These are phyloP conservation scores for Globisporangium camurandrum DNA, from an alignment of 352 stramenopile species.

Conservation along the genomic window DNA sequence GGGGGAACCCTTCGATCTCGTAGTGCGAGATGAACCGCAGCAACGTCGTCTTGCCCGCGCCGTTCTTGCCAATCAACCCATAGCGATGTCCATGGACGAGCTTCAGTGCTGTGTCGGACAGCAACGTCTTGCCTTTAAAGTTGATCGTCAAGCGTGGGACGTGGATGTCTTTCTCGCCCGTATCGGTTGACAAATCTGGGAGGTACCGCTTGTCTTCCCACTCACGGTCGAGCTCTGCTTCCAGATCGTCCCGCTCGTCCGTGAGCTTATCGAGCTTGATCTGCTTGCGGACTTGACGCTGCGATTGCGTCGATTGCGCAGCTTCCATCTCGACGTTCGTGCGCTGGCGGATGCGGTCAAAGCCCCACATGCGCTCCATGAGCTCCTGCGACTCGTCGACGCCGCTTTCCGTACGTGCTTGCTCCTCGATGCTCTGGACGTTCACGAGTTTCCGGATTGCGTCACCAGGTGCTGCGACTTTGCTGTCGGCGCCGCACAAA, in stretches of 20 bases:
- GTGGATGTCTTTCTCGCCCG: slow-evolving; percentile 82
- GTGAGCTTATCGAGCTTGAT: slow-evolving; percentile 58
- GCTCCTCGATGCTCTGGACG: slow-evolving; percentile 68
- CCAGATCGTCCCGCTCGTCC: slow-evolving; percentile 43
- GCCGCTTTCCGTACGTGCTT: slow-evolving; percentile 36
- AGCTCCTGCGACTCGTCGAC: slow-evolving; percentile 52
- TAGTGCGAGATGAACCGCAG: slow-evolving; percentile 94
- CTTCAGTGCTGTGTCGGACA: slow-evolving; percentile 83
- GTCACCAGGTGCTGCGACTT: slow-evolving; percentile 6
- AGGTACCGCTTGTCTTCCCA: slow-evolving; percentile 76
- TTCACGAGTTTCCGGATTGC: slow-evolving; percentile 54
- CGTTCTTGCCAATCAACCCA: slow-evolving; percentile 92
- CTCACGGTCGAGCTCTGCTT: slow-evolving; percentile 61
- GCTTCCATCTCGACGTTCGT: slow-evolving; percentile 76
- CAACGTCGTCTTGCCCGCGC: slow-evolving; percentile 93
- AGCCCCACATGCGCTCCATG: slow-evolving; percentile 81
- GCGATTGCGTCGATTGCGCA: slow-evolving; percentile 62
- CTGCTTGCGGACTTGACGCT: slow-evolving; percentile 75
- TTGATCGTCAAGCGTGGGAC: slow-evolving; percentile 83
- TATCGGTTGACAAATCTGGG: slow-evolving; percentile 71
- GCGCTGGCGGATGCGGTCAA: slow-evolving; percentile 75
- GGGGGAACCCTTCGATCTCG: slow-evolving; percentile 95
- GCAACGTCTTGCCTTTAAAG: slow-evolving; percentile 87
- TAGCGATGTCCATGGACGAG: slow-evolving; percentile 81
- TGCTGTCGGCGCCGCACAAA: slow-evolving; percentile 13